Conservation (phyloP, 2,329 filamentous ascomycete genomes). For the Periconia sp. region DNA sequence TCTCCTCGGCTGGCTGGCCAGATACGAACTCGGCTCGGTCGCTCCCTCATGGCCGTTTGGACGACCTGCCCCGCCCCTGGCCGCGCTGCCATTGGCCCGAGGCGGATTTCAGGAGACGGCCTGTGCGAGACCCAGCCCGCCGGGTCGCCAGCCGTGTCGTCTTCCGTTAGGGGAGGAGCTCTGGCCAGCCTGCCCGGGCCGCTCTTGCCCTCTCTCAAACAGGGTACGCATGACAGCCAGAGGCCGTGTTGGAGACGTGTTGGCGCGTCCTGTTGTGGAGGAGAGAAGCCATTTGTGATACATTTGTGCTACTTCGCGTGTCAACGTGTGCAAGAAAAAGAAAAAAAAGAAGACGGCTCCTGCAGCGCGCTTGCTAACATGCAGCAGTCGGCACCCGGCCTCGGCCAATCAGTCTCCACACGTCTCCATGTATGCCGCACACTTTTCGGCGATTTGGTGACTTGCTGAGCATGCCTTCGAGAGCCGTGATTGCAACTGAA, state of each 20-base stretch:
- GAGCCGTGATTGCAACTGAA: conserved; percentile 8
- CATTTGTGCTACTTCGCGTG: conserved; percentile 41
- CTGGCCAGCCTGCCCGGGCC: conserved; percentile 6
- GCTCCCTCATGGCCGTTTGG: conserved; percentile 15
- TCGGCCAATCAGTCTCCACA: conserved; percentile 10
- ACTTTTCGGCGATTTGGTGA: conserved; percentile 12
- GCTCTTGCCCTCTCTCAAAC: conserved; percentile 19
- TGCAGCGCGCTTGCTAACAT: conserved; percentile 8
- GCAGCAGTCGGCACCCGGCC: background rate
- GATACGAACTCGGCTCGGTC: conserved; percentile 23
- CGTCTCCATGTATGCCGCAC: too few relatives aligned
- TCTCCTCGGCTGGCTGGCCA: conserved; percentile 20
- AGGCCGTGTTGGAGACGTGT: background rate
- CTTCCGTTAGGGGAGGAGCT: conserved; percentile 8
- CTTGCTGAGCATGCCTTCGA: conserved; percentile 13
- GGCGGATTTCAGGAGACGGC: conserved; percentile 19
- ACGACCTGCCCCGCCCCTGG: conserved; percentile 10
- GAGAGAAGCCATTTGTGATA: conserved; percentile 82
- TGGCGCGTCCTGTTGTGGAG: conserved; percentile 58
- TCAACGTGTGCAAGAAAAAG: conserved; percentile 4
- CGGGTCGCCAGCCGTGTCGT: conserved; percentile 22
- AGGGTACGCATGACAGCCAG: conserved; percentile 20
- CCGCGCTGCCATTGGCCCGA: conserved; percentile 14
- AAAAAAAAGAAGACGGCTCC: conserved; percentile 4
- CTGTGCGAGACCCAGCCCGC: conserved; percentile 17